Evolutionary conservation across 2,329 filamentous ascomycete genomes (phyloP).

Genomic region (Arthrobotrys entomopaga): DNA sequence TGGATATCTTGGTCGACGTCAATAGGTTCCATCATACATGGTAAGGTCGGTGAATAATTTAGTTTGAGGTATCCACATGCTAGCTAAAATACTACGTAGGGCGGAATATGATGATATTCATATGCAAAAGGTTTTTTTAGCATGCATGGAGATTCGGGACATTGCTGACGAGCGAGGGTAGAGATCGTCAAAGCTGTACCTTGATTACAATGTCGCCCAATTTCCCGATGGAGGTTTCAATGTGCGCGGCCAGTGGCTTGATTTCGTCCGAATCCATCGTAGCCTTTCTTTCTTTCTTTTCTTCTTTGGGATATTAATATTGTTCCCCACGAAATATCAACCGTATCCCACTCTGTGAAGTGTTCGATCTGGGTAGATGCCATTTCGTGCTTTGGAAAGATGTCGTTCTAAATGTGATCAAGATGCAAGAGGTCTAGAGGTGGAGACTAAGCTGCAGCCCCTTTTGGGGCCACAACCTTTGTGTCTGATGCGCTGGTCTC

Average conservation of each 20-base stretch:
- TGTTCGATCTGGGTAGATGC: not conserved
- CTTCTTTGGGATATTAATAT: not conserved
- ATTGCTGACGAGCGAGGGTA: too few species aligned
- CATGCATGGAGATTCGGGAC: too few species aligned
- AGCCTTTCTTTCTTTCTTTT: too few species aligned
- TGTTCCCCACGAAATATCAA: not conserved
- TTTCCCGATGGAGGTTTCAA: slow-evolving; percentile 27
- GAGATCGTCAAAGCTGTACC: slow-evolving; percentile 12
- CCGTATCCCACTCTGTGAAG: not conserved
- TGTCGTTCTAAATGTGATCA: not conserved
- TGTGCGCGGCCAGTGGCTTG: slow-evolving; percentile 7
- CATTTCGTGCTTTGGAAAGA: not conserved
- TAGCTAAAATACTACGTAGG: too few species aligned
- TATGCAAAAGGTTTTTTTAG: too few species aligned
- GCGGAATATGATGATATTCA: too few species aligned
- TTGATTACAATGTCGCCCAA: slow-evolving; percentile 31
- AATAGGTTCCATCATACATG: not conserved
- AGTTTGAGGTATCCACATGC: too few species aligned
- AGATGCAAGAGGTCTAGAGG: not conserved
- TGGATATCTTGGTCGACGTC: slow-evolving; percentile 16
- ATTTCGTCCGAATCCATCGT: slow-evolving; percentile 16
- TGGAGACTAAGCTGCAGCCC: slow-evolving; percentile 39
- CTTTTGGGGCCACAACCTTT: slow-evolving; percentile 7
- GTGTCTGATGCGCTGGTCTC: too few species aligned
- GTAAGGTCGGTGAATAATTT: too few species aligned